Evolutionary conservation across 352 stramenopile genomes (phyloP), one percentile per base, ranked within the genome.

Genomic region (Aphanomyces cochlioides): DNA sequence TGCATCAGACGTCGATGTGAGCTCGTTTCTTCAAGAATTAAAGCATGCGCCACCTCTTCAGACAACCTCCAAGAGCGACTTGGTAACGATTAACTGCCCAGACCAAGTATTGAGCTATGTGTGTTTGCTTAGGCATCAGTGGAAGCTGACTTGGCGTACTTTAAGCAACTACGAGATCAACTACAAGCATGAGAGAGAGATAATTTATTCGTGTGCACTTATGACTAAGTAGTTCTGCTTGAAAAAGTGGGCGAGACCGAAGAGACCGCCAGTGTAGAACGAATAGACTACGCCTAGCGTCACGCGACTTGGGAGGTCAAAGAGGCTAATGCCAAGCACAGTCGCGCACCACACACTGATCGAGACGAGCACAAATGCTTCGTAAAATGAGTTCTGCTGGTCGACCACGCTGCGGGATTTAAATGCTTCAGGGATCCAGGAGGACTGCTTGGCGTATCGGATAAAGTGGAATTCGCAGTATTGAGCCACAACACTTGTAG

Each of bases 11-110:
- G 84, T 83, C 8, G 86, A 82, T 0, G 84, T 95, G 37, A 85
- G 85, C 3, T 88, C 78, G 63, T 95, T 95, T 56, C 70, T 95
- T 2, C 78, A 93, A 59, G 82, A 93, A 59, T 70, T 95, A 38
- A 93, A 93, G 73, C 78, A 90, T 43, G 87, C 85, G 6, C 87
- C 85, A 28, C 82, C 80, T 3, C 68, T 94, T 10, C 77, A 84
- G 36, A 79, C 66, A 45, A 74, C 67, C 3, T 12, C 12, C 28
- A 34, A 21, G 34, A 38, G 50, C 36, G 28, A 38, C 1, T 10
- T 66, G 39, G 57, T 66, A 50, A 19, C 28, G 28, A 28, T 28
- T 0, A 28, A 28, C 28, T 28, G 28, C 28, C 28, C 28, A 28
- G 28, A 28, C 28, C 28, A 28, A 28, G 28, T 28, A 28, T 28